phyloP scores from a whole-genome alignment of 2,329 filamentous ascomycete species.

The Trichoderma sp. region DNA sequence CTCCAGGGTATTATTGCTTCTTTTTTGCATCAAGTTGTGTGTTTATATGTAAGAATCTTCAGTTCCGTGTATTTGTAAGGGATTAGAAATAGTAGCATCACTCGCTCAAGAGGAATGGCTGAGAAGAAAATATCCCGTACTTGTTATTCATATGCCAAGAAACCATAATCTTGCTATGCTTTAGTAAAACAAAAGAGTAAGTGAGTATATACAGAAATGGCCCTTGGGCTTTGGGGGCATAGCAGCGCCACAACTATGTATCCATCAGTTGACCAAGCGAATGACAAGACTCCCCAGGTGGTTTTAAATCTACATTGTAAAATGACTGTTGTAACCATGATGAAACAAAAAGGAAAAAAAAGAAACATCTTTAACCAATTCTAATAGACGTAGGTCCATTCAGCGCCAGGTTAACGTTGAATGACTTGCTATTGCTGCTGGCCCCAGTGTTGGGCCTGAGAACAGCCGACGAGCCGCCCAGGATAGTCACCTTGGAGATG shows the following conservation, averaged over 20 bases:
- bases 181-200: not conserved
- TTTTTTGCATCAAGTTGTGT: not conserved
- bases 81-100: not conserved
- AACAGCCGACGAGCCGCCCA: constrained; percentile 39
- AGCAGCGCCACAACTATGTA: not conserved
- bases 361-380: not conserved
- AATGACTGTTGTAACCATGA: not conserved
- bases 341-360: not conserved
- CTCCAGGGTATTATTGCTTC: not conserved
- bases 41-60: not conserved
- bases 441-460: constrained; percentile 17
- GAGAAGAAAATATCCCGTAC: not conserved
- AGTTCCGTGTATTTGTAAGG: no score
- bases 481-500: constrained; percentile 53
- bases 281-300: not conserved
- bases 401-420: constrained; percentile 31
- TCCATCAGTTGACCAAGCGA: not conserved
- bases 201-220: constrained; percentile 1
- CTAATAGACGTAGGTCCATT: constrained; percentile 27
- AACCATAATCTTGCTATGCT: not conserved
- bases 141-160: not conserved
- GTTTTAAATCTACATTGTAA: not conserved
- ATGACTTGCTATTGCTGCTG: constrained; percentile 28
- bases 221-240: not conserved
- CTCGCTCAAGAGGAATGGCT: not conserved